Evolutionary conservation across 352 stramenopile species (phyloP), one percentile per base, ranked within the genome.

Genomic region (Phytophthora litchii): DNA sequence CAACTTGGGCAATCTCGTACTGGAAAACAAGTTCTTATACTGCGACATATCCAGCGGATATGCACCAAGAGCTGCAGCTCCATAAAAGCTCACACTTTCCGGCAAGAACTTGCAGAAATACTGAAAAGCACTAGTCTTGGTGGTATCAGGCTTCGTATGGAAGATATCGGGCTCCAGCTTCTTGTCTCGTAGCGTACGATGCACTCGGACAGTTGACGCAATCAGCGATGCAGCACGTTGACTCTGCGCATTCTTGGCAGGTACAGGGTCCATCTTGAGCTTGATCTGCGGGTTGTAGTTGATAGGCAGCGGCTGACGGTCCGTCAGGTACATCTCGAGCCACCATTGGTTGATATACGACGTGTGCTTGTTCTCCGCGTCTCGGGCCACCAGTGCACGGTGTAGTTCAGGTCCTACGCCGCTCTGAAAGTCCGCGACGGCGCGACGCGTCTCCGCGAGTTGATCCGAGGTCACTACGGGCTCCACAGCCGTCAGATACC

Each of bases 301-400:
- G 67, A 96, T 79, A 25, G 86, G 81, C 37, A 97, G 65, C 42
- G 90, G 78, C 62, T 92, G 80, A 17, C 90, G 89, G 67, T 96
- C 88, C 16, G 48, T 78, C 36, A 97, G 60, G 72, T 97, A 97
- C 90, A 97, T 97, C 51, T 97, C 89, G 25, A 94, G 86, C 90
- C 90, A 97, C 86, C 89, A 96, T 57, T 95, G 77, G 75, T 96
- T 95, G 64, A 96, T 96, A 69, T 96, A 97, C 58, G 82, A 94
- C 70, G 90, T 96, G 72, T 96, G 78, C 55, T 73, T 77, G 68
- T 96, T 81, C 35, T 76, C 76, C 4, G 84, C 78, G 64, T 97
- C 89, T 20, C 83, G 74, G 5, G 70, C 82, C 17, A 96, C 60
- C 29, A 97, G 72, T 54, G 85, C 83, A 10, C 69, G 67, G 40